phyloP scores from a whole-genome alignment of 805 yeast species.

The Pichia cabralensis region DNA sequence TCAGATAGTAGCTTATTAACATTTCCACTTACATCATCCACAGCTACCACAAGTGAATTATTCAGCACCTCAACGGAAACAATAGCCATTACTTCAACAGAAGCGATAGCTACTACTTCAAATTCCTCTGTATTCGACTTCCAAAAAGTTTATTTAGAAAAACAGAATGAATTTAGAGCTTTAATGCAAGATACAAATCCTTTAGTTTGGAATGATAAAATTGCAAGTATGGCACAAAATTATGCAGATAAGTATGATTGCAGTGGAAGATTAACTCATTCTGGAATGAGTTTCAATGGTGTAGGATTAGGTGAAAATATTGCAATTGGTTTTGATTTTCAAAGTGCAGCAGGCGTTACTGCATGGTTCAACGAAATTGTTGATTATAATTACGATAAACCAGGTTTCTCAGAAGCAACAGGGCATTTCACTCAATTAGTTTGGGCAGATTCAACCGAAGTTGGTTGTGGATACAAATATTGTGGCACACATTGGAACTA shows the following conservation, averaged over 20 bases:
- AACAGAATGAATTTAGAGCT: slow-evolving; percentile 52
- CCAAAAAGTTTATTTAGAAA: slow-evolving; percentile 38
- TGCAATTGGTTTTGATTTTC: slow-evolving; percentile 55
- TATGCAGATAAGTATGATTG: slow-evolving; percentile 51
- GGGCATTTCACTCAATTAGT: slow-evolving; percentile 81
- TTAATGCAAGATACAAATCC: slow-evolving; percentile 37
- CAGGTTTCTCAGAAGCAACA: slow-evolving; percentile 37
- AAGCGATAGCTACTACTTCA: slow-evolving; percentile 8
- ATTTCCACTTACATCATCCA: slow-evolving; percentile 3
- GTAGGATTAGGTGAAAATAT: slow-evolving; percentile 60
- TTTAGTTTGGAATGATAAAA: slow-evolving; percentile 44
- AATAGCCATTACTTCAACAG: slow-evolving; percentile 2
- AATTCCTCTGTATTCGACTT: slow-evolving; percentile 22
- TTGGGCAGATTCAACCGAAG: slow-evolving; percentile 50
- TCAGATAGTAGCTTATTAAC: too few species aligned
- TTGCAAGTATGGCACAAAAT: slow-evolving; percentile 45
- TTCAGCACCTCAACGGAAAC: slow-evolving; percentile 15
- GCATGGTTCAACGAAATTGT: slow-evolving; percentile 70
- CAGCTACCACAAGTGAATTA: slow-evolving; percentile 12
- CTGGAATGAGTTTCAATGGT: slow-evolving; percentile 39
- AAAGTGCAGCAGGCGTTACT: slow-evolving; percentile 43
- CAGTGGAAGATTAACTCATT: slow-evolving; percentile 48
- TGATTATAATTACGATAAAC: slow-evolving; percentile 40
- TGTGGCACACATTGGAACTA: slow-evolving; percentile 42
- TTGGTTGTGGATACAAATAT: slow-evolving; percentile 66